Evolutionary conservation across 108 stramenopile species (phyloP), one percentile per base, ranked within the genome.

Genomic region (Pseudonitzschia multiseries): DNA sequence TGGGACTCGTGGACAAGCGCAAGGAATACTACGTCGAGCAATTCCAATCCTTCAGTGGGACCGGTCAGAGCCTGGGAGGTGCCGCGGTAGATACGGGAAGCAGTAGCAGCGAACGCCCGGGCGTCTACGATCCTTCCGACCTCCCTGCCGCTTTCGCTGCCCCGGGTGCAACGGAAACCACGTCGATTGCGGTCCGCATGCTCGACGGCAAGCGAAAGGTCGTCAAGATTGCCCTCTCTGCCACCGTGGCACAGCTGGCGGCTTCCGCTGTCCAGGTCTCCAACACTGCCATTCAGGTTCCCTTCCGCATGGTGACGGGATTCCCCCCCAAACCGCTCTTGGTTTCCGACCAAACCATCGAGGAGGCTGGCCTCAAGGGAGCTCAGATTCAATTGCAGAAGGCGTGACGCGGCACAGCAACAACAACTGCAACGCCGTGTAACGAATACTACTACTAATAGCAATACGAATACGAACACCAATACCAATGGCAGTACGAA

Each of bases 1-100:
- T 95, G 18, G 91, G 91, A 31, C 69, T 95, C 43, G 78, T 95
- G 17, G 94, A 95, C 82, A 87, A 86, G 60, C 71, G 94, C 44
- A 42, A 69, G 27, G 89, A 92, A 68, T 91, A 95, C 21, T 95
- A 92, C 69, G 86, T 86, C 48, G 88, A 88, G 26, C 72, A 77
- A 15, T 82, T 84, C 69, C 87, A 79, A 53, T 82, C 80, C 27
- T 83, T 85, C 72, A 75, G 75, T 26, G 88, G 83, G 18, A 77
- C 81, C 8, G 85, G 89, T 6, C 46, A 80, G 22, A 42, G 61
- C 36, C 69, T 68, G 31, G 53, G 68, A 9, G 66, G 54, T 17
- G 73, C 71, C 59, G 43, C 32, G 40, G 28, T 67, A n/a, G 36
- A 57, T 53, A 10, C 46, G 8, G 46, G 46, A 18, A 48, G 46